Percentiles rank a stretch among this genome's conserved stretches.
phyloP scores from a whole-genome alignment of 2,329 filamentous ascomycete species.

The Fusarium sp. region DNA sequence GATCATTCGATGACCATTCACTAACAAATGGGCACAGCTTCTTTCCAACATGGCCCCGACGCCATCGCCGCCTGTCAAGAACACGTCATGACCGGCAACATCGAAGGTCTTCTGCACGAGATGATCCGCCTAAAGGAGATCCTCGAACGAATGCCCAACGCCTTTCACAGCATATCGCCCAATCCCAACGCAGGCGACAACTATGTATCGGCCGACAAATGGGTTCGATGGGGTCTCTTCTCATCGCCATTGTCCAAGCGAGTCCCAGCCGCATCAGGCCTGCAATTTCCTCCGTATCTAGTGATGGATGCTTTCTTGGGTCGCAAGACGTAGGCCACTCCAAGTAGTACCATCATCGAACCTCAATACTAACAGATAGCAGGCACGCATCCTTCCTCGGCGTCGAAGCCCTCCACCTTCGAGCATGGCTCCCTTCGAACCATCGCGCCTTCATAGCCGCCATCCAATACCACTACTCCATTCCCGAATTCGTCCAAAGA shows the following conservation, averaged over 20 bases:
- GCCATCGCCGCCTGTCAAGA: conserved; percentile 64
- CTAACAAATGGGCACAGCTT: too few species aligned
- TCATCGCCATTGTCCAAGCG: conserved; percentile 60
- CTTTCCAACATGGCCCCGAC: conserved; percentile 62
- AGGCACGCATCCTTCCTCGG: conserved; percentile 57
- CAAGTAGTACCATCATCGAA: too few species aligned
- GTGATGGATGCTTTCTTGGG: conserved; percentile 66
- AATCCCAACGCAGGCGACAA: conserved; percentile 63
- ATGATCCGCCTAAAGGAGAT: conserved; percentile 63
- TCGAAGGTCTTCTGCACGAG: conserved; percentile 60
- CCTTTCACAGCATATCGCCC: conserved; percentile 63
- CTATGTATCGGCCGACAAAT: conserved; percentile 58
- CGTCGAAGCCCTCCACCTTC: conserved; percentile 60
- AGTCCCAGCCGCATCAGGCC: conserved; percentile 60
- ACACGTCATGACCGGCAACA: conserved; percentile 61
- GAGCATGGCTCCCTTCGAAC: conserved; percentile 65
- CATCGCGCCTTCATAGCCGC: conserved; percentile 64
- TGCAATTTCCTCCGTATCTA: conserved; percentile 63
- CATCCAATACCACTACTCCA: conserved; percentile 63
- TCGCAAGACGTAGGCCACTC: conserved; percentile 55
- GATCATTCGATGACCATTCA: too few species aligned
- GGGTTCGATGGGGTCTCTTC: conserved; percentile 63
- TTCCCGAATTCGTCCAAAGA: conserved; percentile 62
- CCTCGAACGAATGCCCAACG: conserved; percentile 62
- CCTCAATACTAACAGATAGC: too few species aligned